Percentiles rank a stretch among this genome's conserved stretches.
These are phyloP conservation scores for Nyctanthes arbortristis DNA, from an alignment of 257 asterid species.

Conservation along the genomic window DNA sequence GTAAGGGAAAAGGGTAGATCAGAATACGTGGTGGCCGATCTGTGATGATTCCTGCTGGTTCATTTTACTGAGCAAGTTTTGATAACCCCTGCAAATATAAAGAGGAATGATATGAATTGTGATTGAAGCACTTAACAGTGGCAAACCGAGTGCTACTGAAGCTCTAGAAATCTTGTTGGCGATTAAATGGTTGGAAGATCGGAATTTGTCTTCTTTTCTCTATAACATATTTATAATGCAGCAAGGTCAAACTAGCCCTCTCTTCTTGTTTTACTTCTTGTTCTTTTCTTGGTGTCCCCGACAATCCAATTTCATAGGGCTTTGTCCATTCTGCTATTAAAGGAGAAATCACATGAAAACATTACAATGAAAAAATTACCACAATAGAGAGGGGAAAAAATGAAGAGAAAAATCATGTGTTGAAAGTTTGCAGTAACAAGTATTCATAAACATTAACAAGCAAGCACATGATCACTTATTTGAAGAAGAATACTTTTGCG, in stretches of 20 bases:
- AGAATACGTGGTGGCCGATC: constrained; percentile 50
- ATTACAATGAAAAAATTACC: neutral
- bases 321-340: neutral
- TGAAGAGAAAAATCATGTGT: neutral
- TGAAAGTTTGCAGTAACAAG: too few relatives aligned
- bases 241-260: neutral
- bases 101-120: neutral
- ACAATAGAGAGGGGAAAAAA: neutral
- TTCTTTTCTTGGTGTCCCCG: too few relatives aligned
- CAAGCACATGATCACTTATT: too few relatives aligned
- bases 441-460: too few relatives aligned
- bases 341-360: neutral
- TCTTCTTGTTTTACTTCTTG: neutral
- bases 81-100: neutral
- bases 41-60: constrained; percentile 5
- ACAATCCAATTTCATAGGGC: neutral
- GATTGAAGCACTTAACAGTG: neutral
- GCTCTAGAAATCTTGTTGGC: neutral
- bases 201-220: neutral
- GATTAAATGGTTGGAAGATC: neutral
- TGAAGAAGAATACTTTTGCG: neutral
- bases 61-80: neutral
- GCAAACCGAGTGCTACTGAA: too few relatives aligned
- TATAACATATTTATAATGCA: neutral
- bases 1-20: constrained; percentile 64